Conservation (phyloP, 2,329 filamentous ascomycete species). For the Diaporthe sp. region DNA sequence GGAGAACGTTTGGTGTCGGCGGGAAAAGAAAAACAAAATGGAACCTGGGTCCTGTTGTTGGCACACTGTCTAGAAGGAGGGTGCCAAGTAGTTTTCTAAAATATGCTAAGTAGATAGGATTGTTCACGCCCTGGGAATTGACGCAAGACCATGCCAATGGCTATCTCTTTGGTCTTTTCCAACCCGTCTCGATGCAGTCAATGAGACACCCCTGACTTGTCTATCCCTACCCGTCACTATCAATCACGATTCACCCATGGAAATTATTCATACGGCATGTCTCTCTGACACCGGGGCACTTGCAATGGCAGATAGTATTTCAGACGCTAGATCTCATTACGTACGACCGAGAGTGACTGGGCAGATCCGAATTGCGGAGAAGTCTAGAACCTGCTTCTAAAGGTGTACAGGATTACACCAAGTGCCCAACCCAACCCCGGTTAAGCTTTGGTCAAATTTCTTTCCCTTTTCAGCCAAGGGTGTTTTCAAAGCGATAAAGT, state of each 20-base stretch:
- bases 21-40: too few relatives aligned
- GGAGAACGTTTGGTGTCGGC: not conserved
- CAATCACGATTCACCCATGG: not conserved
- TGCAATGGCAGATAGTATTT: not conserved
- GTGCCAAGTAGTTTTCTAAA: not conserved
- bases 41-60: too few relatives aligned
- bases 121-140: not conserved
- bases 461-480: conserved; percentile 8
- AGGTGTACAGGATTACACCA: not conserved
- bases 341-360: not conserved
- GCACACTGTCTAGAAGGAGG: not conserved
- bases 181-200: not conserved
- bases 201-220: not conserved
- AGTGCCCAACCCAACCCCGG: not conserved
- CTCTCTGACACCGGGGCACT: not conserved
- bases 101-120: not conserved
- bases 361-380: conserved; percentile 7
- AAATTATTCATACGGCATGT: not conserved
- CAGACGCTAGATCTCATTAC: not conserved
- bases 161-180: not conserved
- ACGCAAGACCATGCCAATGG: not conserved
- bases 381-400: not conserved
- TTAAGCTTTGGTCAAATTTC: conserved; percentile 7
- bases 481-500: not conserved
- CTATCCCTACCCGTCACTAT: not conserved